phyloP scores from a whole-genome alignment of 176 grass and related monocot genomes.

The Triticum timopheevii region DNA sequence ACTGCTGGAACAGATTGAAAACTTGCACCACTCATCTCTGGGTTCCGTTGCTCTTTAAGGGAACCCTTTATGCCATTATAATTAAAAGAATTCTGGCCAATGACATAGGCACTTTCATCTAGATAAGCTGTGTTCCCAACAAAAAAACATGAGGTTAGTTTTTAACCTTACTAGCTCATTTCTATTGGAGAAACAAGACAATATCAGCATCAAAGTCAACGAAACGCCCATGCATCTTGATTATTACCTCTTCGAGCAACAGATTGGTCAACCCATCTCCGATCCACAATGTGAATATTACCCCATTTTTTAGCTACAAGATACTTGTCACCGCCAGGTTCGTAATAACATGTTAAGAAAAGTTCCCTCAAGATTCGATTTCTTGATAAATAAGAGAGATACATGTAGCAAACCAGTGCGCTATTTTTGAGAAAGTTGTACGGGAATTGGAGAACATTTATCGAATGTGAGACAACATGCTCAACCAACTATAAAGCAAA shows the following conservation, averaged over 20 bases:
- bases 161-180: conserved; percentile 20
- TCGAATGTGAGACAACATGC: background rate
- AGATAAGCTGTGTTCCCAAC: conserved; percentile 60
- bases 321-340: conserved; percentile 91
- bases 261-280: conserved; percentile 74
- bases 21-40: conserved; percentile 41
- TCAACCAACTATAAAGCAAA: conserved; percentile 6
- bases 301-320: conserved; percentile 78
- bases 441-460: conserved; percentile 11
- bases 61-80: conserved; percentile 46
- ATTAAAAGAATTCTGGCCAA: conserved; percentile 45
- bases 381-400: background rate
- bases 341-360: conserved; percentile 83
- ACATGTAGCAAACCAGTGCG: background rate
- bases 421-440: background rate
- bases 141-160: conserved; percentile 28
- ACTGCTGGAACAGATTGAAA: conserved; percentile 49
- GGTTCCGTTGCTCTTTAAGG: conserved; percentile 62
- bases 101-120: conserved; percentile 68
- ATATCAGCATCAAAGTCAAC: conserved; percentile 12
- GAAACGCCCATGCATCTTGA: conserved; percentile 15
- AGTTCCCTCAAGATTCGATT: conserved; percentile 21
- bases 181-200: conserved; percentile 24
- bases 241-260: conserved; percentile 81
- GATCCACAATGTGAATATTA: conserved; percentile 72